Evolutionary conservation across 2,329 filamentous ascomycete genomes (phyloP).

Genomic region (Cordyceps militaris): DNA sequence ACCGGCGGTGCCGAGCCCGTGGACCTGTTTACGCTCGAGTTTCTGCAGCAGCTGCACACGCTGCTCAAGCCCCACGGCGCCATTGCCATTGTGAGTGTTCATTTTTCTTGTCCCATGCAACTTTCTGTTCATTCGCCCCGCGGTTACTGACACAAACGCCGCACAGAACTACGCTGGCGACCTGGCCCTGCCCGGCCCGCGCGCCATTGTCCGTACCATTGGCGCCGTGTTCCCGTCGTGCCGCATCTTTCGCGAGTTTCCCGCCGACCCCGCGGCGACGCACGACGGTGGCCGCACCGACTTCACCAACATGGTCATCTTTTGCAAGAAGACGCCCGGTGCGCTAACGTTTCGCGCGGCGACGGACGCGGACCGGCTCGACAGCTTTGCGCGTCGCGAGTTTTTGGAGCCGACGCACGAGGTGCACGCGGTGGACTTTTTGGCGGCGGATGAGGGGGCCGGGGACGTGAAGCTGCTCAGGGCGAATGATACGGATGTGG

Average conservation of each 20-base stretch:
- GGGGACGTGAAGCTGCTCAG: slow-evolving; percentile 38
- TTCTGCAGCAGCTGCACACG: slow-evolving; percentile 61
- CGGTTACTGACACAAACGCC: slow-evolving; percentile 11
- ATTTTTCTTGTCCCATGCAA: slow-evolving; percentile 15
- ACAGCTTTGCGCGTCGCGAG: slow-evolving; percentile 60
- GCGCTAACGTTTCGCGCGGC: slow-evolving; percentile 61
- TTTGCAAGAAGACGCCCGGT: slow-evolving; percentile 63
- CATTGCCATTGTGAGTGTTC: slow-evolving; percentile 68
- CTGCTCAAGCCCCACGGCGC: slow-evolving; percentile 73
- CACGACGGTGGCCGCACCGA: slow-evolving; percentile 43
- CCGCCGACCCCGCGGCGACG: slow-evolving; percentile 32
- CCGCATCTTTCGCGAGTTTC: slow-evolving; percentile 78
- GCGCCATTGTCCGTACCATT: slow-evolving; percentile 77
- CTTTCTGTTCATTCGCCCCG: not conserved
- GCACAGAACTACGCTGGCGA: slow-evolving; percentile 88
- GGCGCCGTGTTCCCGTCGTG: slow-evolving; percentile 77
- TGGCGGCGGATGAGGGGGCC: slow-evolving; percentile 32
- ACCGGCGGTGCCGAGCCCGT: slow-evolving; percentile 92
- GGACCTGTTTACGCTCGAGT: slow-evolving; percentile 79
- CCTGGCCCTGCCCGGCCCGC: slow-evolving; percentile 66
- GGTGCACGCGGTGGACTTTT: slow-evolving; percentile 47
- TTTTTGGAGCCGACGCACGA: slow-evolving; percentile 70
- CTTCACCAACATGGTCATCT: slow-evolving; percentile 95
- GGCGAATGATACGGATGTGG: slow-evolving; percentile 55
- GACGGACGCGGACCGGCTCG: slow-evolving; percentile 58